phyloP scores from a whole-genome alignment of 78 protist species.

The Dictyostelium citrinum region DNA sequence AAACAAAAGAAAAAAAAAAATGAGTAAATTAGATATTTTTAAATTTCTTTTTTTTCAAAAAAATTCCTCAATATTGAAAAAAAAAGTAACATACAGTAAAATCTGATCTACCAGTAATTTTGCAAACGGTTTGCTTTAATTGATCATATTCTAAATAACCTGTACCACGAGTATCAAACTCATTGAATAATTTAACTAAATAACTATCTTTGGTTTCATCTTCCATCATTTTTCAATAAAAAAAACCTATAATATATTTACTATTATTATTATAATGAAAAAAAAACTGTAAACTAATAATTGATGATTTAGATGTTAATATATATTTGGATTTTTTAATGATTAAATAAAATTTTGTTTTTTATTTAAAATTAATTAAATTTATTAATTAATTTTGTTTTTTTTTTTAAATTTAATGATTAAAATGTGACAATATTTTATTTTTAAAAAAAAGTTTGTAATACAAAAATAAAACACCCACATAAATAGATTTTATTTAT shows the following conservation, averaged over 20 bases:
- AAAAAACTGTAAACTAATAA: not conserved
- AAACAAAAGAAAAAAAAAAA: not conserved
- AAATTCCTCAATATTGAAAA: too few species aligned
- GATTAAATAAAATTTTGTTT: not conserved
- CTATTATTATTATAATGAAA: not conserved
- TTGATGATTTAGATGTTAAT: not conserved
- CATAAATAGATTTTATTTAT: not conserved
- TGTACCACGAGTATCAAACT: constrained; percentile 39
- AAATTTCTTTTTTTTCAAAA: not conserved
- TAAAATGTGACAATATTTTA: not conserved
- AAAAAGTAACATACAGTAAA: not conserved
- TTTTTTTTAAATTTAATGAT: not conserved
- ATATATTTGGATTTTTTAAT: not conserved
- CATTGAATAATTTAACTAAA: constrained; percentile 35
- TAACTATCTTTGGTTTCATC: not conserved
- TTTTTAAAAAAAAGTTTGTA: not conserved
- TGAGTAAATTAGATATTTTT: not conserved
- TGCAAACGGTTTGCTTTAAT: constrained; percentile 17
- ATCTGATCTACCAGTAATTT: constrained; percentile 33
- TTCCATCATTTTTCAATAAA: not conserved
- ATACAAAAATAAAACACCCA: not conserved
- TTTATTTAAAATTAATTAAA: not conserved
- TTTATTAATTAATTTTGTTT: not conserved
- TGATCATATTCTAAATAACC: constrained; percentile 52
- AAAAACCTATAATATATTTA: not conserved